Evolutionary conservation across 78 protist genomes (phyloP), one percentile per base, ranked within the genome.

Genomic region (Creolimax fragrantissima): DNA sequence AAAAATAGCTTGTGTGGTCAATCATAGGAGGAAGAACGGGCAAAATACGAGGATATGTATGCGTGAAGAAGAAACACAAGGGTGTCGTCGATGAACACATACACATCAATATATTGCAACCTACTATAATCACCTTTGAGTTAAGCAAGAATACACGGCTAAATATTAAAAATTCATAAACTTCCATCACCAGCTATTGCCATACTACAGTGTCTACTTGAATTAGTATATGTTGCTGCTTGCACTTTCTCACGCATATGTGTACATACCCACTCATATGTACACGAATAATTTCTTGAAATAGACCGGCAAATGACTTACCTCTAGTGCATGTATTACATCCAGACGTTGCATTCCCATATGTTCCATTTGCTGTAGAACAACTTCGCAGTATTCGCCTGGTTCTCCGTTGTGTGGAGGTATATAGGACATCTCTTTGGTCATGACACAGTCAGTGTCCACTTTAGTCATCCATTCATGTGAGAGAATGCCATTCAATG

Each of bases 401-500:
- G 86, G 86, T 6, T 6, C 7, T 6, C 35, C 35, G 7, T 24
- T 83, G 41, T 36, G 44, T 41, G 7, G 7, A 6, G 86, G 42
- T 6, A 32, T 83, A 24, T 83, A 24, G 5, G 86, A 83, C 44
- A 24, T 41, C 91, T 43, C 37, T 43, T 43, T 42, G 45, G 24
- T 24, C 47, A 89, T 5, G n/a, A 89, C 91, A 37, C 74, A 36
- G n/a, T 86, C 90, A 42, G 3, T 89, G 3, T 6, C 3, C 35
- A 58, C 90, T 41, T 4, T 42, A 0, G 41, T 91, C 93, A 95
- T 3, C 98, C 98, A 97, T 3, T 45, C 66, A 41, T 96, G 95
- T 41, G 81, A 36, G 83, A 35, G 43, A 91, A 97, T 94, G 86
- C 96, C 95, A 2, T 88, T 37, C 42, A 96, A 66, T 24, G 96